These are phyloP conservation scores for Ascoidea asiatica DNA, from an alignment of 805 yeast species.

Conservation along the genomic window DNA sequence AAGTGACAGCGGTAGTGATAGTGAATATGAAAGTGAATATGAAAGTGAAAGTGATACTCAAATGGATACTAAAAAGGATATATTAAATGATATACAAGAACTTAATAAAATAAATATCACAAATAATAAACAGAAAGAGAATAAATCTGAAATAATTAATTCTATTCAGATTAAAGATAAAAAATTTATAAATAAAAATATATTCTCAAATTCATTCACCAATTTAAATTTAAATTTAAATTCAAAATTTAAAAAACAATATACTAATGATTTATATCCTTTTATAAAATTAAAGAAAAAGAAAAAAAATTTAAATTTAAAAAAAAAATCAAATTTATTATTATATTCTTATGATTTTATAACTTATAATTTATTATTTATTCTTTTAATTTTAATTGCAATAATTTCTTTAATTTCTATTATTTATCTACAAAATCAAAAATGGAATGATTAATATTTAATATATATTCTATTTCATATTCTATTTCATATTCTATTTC, in stretches of 20 bases:
- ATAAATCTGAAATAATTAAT: background rate
- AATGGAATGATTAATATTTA: slow-evolving; percentile 3
- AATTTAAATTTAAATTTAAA: background rate
- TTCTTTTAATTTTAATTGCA: background rate
- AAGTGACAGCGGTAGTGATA: background rate
- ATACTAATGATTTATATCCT: background rate
- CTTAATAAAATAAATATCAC: background rate
- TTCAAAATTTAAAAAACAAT: background rate
- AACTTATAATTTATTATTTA: background rate
- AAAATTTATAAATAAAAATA: background rate
- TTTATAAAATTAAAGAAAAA: background rate
- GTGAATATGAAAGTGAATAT: background rate
- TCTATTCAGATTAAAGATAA: background rate
- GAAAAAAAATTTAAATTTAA: background rate
- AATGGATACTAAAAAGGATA: background rate
- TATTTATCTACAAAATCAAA: background rate
- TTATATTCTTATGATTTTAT: too few relatives aligned
- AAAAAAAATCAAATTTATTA: background rate
- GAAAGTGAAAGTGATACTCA: background rate
- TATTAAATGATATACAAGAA: background rate
- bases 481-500: too few relatives aligned
- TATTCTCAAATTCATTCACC: background rate
- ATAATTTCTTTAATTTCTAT: background rate
- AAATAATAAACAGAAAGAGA: slow-evolving; percentile 3
- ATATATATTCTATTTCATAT: slow-evolving; percentile 7